A percentile compares a stretch with the other conserved stretches of the same genome.
Conservation (phyloP, 176 grass and related monocot genomes). For the Tuctoria greenei region DNA sequence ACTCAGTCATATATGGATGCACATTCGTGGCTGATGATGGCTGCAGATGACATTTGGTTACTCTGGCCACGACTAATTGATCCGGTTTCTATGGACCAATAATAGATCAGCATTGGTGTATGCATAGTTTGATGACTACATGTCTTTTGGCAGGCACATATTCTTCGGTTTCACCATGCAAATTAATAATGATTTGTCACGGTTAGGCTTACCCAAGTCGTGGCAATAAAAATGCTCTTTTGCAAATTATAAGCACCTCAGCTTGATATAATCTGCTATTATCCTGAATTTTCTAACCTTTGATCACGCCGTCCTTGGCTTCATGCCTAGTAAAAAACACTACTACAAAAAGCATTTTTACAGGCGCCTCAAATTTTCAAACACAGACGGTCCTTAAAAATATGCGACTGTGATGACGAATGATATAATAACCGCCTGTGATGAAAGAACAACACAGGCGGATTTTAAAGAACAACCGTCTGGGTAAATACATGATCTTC, state of each 20-base stretch:
- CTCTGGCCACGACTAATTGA: background rate
- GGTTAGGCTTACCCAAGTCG: background rate
- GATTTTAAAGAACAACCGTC: too few relatives aligned
- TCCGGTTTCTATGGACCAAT: background rate
- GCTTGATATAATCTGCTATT: conserved; percentile 11
- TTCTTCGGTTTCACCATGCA: background rate
- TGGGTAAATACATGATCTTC: too few relatives aligned
- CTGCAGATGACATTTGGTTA: too few relatives aligned
- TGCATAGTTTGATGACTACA: background rate
- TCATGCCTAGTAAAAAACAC: conserved; percentile 15
- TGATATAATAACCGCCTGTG: too few relatives aligned
- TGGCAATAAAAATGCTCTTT: background rate
- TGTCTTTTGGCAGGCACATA: conserved; percentile 19
- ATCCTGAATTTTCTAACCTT: background rate
- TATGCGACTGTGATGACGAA: too few relatives aligned
- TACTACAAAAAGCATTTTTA: too few relatives aligned
- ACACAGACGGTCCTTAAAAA: too few relatives aligned
- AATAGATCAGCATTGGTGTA: background rate
- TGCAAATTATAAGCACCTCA: background rate
- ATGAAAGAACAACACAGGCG: too few relatives aligned
- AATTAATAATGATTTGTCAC: background rate
- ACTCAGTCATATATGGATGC: background rate
- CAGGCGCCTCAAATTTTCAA: too few relatives aligned
- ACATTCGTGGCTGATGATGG: background rate
- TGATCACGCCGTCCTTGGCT: conserved; percentile 27